Evolutionary conservation across 2,329 filamentous ascomycete species (phyloP), one percentile per base, ranked within the genome.

Genomic region (Fusarium ambrosium): DNA sequence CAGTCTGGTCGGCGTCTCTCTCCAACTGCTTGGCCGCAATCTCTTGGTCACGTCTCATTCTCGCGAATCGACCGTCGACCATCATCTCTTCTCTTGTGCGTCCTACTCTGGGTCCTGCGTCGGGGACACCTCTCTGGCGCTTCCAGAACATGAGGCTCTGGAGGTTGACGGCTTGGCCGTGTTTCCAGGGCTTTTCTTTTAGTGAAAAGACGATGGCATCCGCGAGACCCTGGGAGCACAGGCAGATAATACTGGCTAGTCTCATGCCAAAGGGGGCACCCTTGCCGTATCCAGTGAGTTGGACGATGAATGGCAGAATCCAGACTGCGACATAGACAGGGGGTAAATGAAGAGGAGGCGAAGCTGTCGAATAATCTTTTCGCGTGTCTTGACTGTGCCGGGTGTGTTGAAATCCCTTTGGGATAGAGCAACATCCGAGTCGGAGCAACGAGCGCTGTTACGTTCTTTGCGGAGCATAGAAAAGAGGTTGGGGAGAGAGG

Each of bases 321-420:
- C 94, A 96, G 74, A 94, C 89, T 6, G 90, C 81, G 22, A 93
- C 86, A 81, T 96, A 95, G 5, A 93, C 20, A 92, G 80, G 0
- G 94, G 94, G 80, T 96, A 96, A 58, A 95, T 90, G 82, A 95
- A 94, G 20, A 95, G 86, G 34, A 93, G 88, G 36, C 92, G 89
- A 3, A 95, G 86, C 78, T 95, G 93, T 11, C 91, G 89, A 53
- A 89, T 88, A 68, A 94, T 91, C 68, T 88, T 89, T 18, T 87
- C 84, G 14, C 90, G 87, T 10, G 87, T 80, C 55, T 81, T 78
- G 22, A 80, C 70, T 53, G 85, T 81, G 5, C 79, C 80, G 0
- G 79, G 76, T 4, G 77, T 66, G 61, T 80, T 77, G 13, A 80
- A 71, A 64, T 61, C 64, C 18, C 66, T 62, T 32, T 69, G 68